A percentile compares a stretch with the other conserved stretches of the same genome.
These are phyloP conservation scores for Withania somnifera DNA, from an alignment of 305 asterid species.

Conservation along the genomic window DNA sequence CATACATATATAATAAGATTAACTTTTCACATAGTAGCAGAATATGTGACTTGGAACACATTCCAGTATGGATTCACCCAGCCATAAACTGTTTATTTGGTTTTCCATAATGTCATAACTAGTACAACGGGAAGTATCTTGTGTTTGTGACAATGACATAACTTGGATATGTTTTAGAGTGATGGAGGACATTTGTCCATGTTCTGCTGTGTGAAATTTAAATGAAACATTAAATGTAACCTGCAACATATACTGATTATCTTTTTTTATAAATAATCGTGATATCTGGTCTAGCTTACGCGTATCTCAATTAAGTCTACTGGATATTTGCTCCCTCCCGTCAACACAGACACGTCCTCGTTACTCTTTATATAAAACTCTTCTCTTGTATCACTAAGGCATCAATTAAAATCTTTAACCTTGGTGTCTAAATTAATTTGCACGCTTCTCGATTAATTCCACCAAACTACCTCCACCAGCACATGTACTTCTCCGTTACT, in stretches of 20 bases:
- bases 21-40: background rate
- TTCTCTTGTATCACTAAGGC: background rate
- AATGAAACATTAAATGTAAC: conserved; percentile 49
- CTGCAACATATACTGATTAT: conserved; percentile 45
- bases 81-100: background rate
- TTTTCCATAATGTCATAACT: background rate
- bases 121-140: background rate
- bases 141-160: background rate
- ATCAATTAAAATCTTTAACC: background rate
- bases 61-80: background rate
- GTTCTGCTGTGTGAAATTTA: conserved; percentile 15
- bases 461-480: background rate
- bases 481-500: background rate
- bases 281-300: background rate
- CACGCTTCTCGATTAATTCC: background rate
- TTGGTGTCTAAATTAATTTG: background rate
- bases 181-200: background rate
- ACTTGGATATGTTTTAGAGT: background rate
- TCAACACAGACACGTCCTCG: background rate
- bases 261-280: background rate
- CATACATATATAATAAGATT: background rate
- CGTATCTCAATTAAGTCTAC: background rate
- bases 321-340: background rate
- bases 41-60: background rate
- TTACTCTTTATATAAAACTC: conserved; percentile 1